phyloP scores from a whole-genome alignment of 129 eudicot genomes.

The Centaurea solstitialis region DNA sequence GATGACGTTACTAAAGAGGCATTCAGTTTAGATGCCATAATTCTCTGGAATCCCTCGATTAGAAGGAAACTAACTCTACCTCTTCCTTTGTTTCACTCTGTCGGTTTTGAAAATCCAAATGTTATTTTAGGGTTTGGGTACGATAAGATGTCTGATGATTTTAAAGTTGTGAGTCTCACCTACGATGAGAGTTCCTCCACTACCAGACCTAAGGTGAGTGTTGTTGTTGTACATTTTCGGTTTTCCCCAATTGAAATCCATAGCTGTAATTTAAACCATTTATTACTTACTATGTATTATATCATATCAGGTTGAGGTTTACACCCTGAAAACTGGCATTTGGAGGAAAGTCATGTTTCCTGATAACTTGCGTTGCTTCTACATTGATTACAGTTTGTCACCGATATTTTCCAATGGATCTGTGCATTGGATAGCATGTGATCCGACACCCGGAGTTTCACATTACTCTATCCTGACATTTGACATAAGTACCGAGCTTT shows the following conservation, averaged over 20 bases:
- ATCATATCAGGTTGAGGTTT: neutral
- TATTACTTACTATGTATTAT: too few species aligned
- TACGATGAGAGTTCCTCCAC: neutral
- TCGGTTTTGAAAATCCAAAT: neutral
- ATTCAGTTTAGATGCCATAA: neutral
- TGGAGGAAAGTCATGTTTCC: neutral
- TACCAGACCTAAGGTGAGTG: neutral
- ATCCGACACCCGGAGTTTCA: neutral
- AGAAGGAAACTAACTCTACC: neutral
- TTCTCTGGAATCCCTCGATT: neutral
- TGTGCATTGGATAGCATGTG: neutral
- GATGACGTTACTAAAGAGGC: neutral
- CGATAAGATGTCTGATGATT: neutral
- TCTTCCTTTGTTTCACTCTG: neutral
- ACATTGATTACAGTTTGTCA: neutral
- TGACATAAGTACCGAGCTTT: neutral
- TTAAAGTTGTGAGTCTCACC: neutral
- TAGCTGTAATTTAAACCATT: neutral
- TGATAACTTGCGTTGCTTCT: neutral
- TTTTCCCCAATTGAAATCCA: neutral
- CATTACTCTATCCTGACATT: neutral
- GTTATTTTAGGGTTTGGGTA: neutral
- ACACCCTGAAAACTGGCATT: neutral
- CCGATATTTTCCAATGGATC: neutral
- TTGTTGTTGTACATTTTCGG: neutral